Base-by-base conservation (phyloP, 192 early-diverging fungal genomes). In the Backusella parvicylindrica region DNA sequence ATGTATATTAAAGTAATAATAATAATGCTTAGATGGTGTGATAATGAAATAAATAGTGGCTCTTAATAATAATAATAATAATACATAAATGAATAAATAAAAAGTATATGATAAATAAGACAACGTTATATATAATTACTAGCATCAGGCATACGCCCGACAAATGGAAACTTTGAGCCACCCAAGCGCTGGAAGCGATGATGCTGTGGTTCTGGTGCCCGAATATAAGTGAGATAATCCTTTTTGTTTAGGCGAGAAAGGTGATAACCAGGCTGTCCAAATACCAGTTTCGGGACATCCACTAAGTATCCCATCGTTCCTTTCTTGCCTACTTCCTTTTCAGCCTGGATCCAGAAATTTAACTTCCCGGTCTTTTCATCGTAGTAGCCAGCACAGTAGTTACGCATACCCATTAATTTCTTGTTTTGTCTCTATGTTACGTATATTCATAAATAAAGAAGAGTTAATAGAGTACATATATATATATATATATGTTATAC, bases 271-370 rank as follows among this genome's bases (percentile, higher is more conserved):
- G 32, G 33, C n/a, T 69, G 68, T 23, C 78, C 78, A 79, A 79
- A 79, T 7, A 79, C 69, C 1, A 80, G 28, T 31, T 49, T 71
- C 5, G 79, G 79, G 0, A 75, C 79, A 70, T 80, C 79, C 30
- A 80, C 36, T 6, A 76, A 31, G 23, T 80, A 80, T 3, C 74
- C 74, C 75, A 73, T 80, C 2, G 79, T 80, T 0, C 79, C 75
- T 28, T 79, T 79, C 32, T 69, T 47, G 16, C 78, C 78, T 11
- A 75, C 73, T 50, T 71, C 23, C 11, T 56, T 50, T 68, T 79
- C 78, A 0, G 73, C 79, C 37, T 80, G 79, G 32, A 76, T 76
- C 79, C 79, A 76, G 63, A 75, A 80, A 36, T 73, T 80, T 1
- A 76, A 6, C 31, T 75, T 75, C 18, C 79, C 71, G n/a, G 70